Percentiles rank a stretch among this genome's conserved stretches.
phyloP scores from a whole-genome alignment of 352 stramenopile genomes.

The Globisporangium canariense region DNA sequence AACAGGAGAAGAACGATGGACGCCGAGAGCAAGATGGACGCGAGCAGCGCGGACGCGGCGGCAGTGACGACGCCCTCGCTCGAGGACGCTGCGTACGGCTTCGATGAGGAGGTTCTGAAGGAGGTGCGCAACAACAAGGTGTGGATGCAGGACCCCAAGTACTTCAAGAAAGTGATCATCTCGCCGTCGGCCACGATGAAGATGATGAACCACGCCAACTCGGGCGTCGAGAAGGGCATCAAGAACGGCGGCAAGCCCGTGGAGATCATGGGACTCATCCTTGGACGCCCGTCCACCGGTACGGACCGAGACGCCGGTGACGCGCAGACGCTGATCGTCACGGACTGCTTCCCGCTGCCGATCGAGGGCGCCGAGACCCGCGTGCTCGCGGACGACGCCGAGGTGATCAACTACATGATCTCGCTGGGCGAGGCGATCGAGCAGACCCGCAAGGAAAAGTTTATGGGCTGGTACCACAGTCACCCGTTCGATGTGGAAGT shows the following conservation, averaged over 20 bases:
- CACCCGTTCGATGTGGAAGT: constrained; percentile 98
- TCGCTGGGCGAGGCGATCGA: constrained; percentile 94
- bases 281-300: constrained; percentile 89
- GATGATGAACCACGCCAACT: constrained; percentile 98
- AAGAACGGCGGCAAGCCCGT: constrained; percentile 94
- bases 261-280: constrained; percentile 99
- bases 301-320: constrained; percentile 85
- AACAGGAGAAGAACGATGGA: constrained; percentile 10
- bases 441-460: constrained; percentile 94
- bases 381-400: constrained; percentile 95
- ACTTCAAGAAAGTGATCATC: constrained; percentile 96
- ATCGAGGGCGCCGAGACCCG: constrained; percentile 95
- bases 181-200: constrained; percentile 93
- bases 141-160: constrained; percentile 92
- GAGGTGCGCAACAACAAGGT: constrained; percentile 86
- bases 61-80: constrained; percentile 20
- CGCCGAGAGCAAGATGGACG: constrained; percentile 11
- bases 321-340: constrained; percentile 94
- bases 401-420: constrained; percentile 99
- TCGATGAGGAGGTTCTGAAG: constrained; percentile 83
- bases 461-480: constrained; percentile 99
- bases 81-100: constrained; percentile 71
- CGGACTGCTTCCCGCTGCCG: constrained; percentile 97
- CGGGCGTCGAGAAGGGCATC: constrained; percentile 98
- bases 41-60: constrained; percentile 14